phyloP scores from a whole-genome alignment of 148 eudicot species.

The Heliosperma pusillum region DNA sequence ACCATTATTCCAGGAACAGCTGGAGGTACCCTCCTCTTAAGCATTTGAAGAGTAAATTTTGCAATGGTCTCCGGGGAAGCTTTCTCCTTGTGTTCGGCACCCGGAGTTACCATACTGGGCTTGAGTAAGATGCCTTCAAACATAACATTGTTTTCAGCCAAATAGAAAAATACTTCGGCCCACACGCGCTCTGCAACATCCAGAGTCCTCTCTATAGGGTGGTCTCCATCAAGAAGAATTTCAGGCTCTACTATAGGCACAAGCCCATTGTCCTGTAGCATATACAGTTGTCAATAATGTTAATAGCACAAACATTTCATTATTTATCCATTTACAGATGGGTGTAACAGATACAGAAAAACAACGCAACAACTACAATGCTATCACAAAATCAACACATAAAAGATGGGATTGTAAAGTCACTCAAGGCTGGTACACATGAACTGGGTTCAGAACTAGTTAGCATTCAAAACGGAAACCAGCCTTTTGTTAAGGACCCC shows the following conservation, averaged over 20 bases:
- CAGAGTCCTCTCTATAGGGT: slow-evolving; percentile 80
- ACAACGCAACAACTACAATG: neutral
- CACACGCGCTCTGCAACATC: slow-evolving; percentile 90
- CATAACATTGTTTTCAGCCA: slow-evolving; percentile 79
- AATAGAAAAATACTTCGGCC: slow-evolving; percentile 91
- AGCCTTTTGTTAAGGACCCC: too few species aligned
- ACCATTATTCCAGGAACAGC: slow-evolving; percentile 99
- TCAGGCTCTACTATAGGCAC: slow-evolving; percentile 98
- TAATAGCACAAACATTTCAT: neutral
- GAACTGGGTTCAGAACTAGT: too few species aligned
- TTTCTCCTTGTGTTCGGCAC: slow-evolving; percentile 87
- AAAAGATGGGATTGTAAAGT: too few species aligned
- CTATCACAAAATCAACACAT: too few species aligned
- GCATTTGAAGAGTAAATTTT: slow-evolving; percentile 71
- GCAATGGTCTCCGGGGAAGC: slow-evolving; percentile 89
- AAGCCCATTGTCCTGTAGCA: slow-evolving; percentile 74
- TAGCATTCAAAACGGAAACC: too few species aligned
- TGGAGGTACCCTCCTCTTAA: slow-evolving; percentile 90
- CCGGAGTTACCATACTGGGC: slow-evolving; percentile 99
- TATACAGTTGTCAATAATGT: neutral
- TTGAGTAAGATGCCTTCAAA: slow-evolving; percentile 93
- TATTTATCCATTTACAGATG: neutral
- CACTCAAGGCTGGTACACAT: too few species aligned
- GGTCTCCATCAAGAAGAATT: slow-evolving; percentile 97
- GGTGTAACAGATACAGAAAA: neutral